A percentile compares a stretch with the other conserved stretches of the same genome.
Conservation (phyloP, 306 rosid genomes). For the Dicorynia guianensis region DNA sequence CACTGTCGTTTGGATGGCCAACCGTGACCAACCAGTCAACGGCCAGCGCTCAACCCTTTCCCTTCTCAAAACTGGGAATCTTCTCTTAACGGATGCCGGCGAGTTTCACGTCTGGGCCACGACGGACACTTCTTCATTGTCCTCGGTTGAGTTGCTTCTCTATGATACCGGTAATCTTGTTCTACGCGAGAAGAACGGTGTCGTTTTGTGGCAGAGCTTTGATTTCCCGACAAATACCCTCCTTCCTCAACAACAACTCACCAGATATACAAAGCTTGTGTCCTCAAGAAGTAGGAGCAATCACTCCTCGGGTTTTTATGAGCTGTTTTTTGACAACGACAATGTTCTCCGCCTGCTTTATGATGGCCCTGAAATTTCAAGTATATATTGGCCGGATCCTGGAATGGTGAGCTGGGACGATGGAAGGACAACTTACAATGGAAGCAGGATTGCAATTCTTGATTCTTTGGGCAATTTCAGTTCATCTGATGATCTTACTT, state of each 20-base stretch:
- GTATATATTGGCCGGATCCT: constrained; percentile 51
- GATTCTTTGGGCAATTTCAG: constrained; percentile 46
- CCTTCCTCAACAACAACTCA: constrained; percentile 43
- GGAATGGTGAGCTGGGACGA: constrained; percentile 38
- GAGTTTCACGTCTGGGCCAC: constrained; percentile 53
- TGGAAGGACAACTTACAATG: constrained; percentile 45
- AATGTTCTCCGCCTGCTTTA: constrained; percentile 46
- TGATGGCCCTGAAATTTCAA: constrained; percentile 45
- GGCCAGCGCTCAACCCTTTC: constrained; percentile 54
- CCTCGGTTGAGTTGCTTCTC: constrained; percentile 31
- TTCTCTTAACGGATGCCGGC: constrained; percentile 48
- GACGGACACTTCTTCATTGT: constrained; percentile 32
- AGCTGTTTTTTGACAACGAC: constrained; percentile 43
- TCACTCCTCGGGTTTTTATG: constrained; percentile 50
- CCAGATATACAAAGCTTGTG: constrained; percentile 40
- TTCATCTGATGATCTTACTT: constrained; percentile 45
- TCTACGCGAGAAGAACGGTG: constrained; percentile 2
- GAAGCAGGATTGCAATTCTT: constrained; percentile 39
- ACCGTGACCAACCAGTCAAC: constrained; percentile 57
- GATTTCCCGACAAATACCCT: constrained; percentile 48
- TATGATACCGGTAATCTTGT: constrained; percentile 52
- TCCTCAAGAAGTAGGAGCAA: constrained; percentile 48
- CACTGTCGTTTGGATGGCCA: constrained; percentile 62
- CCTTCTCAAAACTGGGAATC: constrained; percentile 49
- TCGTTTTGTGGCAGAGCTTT: constrained; percentile 47